Evolutionary conservation across 805 yeast species (phyloP).

Genomic region (Zygosaccharomyces gambellarensis): DNA sequence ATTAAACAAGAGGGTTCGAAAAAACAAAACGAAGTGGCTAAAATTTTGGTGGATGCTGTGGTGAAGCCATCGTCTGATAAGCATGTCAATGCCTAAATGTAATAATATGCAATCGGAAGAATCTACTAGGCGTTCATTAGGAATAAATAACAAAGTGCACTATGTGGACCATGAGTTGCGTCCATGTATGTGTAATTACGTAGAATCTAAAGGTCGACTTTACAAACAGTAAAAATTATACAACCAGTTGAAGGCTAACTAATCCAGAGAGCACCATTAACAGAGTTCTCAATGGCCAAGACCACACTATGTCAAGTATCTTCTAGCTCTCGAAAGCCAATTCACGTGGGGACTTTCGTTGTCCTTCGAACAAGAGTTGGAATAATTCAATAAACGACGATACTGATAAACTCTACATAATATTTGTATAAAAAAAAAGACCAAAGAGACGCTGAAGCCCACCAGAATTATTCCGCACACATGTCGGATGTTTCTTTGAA

Average conservation of each 20-base stretch:
- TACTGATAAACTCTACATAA: neutral
- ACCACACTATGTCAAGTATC: neutral
- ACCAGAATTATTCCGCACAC: neutral
- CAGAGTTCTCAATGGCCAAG: neutral
- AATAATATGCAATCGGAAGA: neutral
- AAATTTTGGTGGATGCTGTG: slow-evolving; percentile 74
- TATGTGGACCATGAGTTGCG: neutral
- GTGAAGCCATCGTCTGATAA: slow-evolving; percentile 74
- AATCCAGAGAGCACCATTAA: no score
- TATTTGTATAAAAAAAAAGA: neutral
- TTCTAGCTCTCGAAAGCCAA: neutral
- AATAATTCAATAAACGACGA: neutral
- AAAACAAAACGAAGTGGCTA: slow-evolving; percentile 64
- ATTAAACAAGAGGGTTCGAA: slow-evolving; percentile 59
- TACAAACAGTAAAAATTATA: neutral
- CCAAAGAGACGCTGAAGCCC: neutral
- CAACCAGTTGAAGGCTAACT: no score
- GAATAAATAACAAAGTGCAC: slow-evolving; percentile 1
- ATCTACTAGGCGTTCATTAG: neutral
- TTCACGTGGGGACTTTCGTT: neutral
- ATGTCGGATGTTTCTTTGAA: slow-evolving; percentile 26
- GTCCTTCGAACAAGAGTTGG: neutral
- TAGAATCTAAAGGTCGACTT: neutral
- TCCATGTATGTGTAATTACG: slow-evolving; percentile 1
- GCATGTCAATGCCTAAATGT: slow-evolving; percentile 63